Evolutionary conservation across 805 yeast genomes (phyloP).

Genomic region (Zygotorulaspora chibaensis): DNA sequence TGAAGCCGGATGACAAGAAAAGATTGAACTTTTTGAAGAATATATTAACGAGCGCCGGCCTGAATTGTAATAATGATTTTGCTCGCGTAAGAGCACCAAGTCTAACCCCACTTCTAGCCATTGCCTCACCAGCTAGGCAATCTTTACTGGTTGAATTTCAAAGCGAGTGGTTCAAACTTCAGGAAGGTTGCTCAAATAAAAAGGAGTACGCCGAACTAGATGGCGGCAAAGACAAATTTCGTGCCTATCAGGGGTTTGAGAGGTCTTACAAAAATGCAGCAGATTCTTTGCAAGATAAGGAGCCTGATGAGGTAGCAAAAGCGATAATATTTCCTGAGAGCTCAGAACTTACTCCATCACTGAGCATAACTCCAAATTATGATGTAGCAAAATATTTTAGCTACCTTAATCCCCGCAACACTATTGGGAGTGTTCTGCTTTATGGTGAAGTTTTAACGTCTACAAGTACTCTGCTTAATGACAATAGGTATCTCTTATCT

Average conservation of each 20-base stretch:
- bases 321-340: slow-evolving; percentile 44
- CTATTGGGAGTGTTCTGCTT: slow-evolving; percentile 58
- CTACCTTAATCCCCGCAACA: slow-evolving; percentile 31
- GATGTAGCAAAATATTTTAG: slow-evolving; percentile 53
- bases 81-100: slow-evolving; percentile 51
- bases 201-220: slow-evolving; percentile 42
- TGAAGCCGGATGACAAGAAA: slow-evolving; percentile 42
- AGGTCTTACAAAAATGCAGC: slow-evolving; percentile 14
- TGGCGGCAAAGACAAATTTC: slow-evolving; percentile 31
- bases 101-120: slow-evolving; percentile 60
- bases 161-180: slow-evolving; percentile 20
- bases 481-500: slow-evolving; percentile 56
- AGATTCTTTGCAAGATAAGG: slow-evolving; percentile 34
- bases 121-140: slow-evolving; percentile 23
- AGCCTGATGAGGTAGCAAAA: slow-evolving; percentile 53
- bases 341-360: slow-evolving; percentile 44
- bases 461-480: slow-evolving; percentile 73
- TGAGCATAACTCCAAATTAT: slow-evolving; percentile 66
- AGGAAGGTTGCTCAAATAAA: slow-evolving; percentile 31
- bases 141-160: slow-evolving; percentile 15
- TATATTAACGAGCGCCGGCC: slow-evolving; percentile 56
- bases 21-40: slow-evolving; percentile 56
- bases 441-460: slow-evolving; percentile 92
- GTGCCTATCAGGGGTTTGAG: slow-evolving; percentile 21
- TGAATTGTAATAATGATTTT: slow-evolving; percentile 56